phyloP scores from a whole-genome alignment of 2,329 filamentous ascomycete species.

The Hysterium pulicare region DNA sequence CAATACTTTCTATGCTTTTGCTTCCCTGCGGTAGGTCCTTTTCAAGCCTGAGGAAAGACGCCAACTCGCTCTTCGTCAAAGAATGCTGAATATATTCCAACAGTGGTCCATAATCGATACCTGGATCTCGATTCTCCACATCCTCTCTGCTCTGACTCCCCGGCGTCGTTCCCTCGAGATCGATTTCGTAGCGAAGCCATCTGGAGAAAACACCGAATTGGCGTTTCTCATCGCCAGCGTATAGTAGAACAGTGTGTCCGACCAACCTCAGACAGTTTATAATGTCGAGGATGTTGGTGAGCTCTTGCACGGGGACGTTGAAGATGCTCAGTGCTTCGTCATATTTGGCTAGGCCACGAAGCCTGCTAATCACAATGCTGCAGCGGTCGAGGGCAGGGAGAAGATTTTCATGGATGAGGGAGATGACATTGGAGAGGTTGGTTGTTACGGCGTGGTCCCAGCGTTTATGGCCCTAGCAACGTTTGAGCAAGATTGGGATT shows the following conservation, averaged over 20 bases:
- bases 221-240: conserved; percentile 71
- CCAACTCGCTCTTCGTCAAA: conserved; percentile 63
- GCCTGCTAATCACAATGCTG: conserved; percentile 73
- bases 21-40: conserved; percentile 26
- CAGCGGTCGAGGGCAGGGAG: conserved; percentile 84
- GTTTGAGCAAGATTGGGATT: neutral
- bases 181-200: conserved; percentile 83
- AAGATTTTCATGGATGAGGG: conserved; percentile 80
- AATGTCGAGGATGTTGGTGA: conserved; percentile 57
- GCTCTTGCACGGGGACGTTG: conserved; percentile 46
- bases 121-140: conserved; percentile 70
- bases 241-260: conserved; percentile 67
- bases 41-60: conserved; percentile 52
- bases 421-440: conserved; percentile 73
- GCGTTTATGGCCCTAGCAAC: conserved; percentile 73
- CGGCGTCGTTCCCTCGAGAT: conserved; percentile 66
- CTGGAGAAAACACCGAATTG: conserved; percentile 75
- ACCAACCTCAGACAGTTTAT: conserved; percentile 73
- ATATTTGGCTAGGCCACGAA: conserved; percentile 80
- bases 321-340: conserved; percentile 63
- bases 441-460: conserved; percentile 86
- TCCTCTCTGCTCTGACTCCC: conserved; percentile 62
- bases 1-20: conserved; percentile 6
- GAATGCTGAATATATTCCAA: conserved; percentile 74
- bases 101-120: conserved; percentile 69